Evolutionary conservation across 495 filamentous ascomycete genomes (phyloP), one percentile per base, ranked within the genome.

Genomic region (Thozetella sp.): DNA sequence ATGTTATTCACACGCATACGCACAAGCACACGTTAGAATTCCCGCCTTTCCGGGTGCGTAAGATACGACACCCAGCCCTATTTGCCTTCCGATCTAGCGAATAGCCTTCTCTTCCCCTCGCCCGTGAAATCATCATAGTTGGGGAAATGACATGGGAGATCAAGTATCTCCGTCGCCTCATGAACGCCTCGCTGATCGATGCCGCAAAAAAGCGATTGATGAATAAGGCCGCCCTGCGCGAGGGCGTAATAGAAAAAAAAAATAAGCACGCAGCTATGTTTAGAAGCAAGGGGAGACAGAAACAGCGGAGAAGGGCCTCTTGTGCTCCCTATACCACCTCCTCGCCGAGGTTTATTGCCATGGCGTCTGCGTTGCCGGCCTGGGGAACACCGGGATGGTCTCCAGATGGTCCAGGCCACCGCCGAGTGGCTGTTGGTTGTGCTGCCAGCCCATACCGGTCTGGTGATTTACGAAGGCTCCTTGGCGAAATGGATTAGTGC

Each of bases 401-500:
- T 88, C 85, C 56, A 97, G 55, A 57, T 91, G 86, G 72, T 96
- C 90, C 56, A 94, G 74, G 1, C 94, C 95, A 45, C 94, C 93
- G 66, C 97, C 90, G 12, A 93, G 95, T 3, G 91, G 86, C 72
- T 90, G 85, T 55, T 86, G 86, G 40, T 82, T 82, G 55, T 87
- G 80, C 64, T 96, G 93, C 91, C 95, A 97, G 15, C 91, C 90
- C 70, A 89, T 81, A 0, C 93, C 93, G 1, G 92, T 97, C 34
- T 87, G 83, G 66, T 94, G 91, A 64, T 96, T 93, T 30, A 95
- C 87, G 64, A 97, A 96, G 0, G 87, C 83, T 54, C 88, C 90
- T 70, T 97, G 92, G 10, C 94, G 84, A 84, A 98, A 97, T 1
- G 94, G 94, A 70, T 98, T 98, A 17, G 94, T 98, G 66, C 87